These are phyloP conservation scores for Beauveria australis DNA, from an alignment of 2,329 filamentous ascomycete species.

Conservation along the genomic window DNA sequence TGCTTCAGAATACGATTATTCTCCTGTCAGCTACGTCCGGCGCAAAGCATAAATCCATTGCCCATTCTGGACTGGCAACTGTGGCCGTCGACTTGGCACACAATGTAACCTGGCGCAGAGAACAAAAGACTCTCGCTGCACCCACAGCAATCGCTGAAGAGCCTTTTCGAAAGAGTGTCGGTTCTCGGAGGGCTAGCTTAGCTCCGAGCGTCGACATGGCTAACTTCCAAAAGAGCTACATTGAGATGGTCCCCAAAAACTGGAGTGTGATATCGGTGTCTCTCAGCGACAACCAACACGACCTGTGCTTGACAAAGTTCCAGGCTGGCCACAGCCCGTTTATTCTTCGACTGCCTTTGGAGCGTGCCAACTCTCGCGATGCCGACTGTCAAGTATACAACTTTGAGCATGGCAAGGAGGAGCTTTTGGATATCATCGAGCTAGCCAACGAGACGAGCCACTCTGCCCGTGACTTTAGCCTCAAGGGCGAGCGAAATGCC, in stretches of 20 bases:
- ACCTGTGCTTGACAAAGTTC: slow-evolving; percentile 84
- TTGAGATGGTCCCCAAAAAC: slow-evolving; percentile 71
- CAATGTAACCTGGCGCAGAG: slow-evolving; percentile 59
- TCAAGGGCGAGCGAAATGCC: slow-evolving; percentile 65
- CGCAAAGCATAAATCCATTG: slow-evolving; percentile 34
- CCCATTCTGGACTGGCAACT: slow-evolving; percentile 49
- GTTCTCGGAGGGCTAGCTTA: slow-evolving; percentile 33
- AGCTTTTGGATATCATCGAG: slow-evolving; percentile 75
- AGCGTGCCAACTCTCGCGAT: slow-evolving; percentile 72
- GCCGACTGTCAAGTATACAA: slow-evolving; percentile 71
- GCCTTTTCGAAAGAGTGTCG: slow-evolving; percentile 20
- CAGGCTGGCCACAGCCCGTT: slow-evolving; percentile 70
- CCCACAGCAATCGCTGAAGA: slow-evolving; percentile 6
- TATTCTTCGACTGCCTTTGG: slow-evolving; percentile 76
- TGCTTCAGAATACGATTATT: slow-evolving; percentile 58
- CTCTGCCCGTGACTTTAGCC: slow-evolving; percentile 57
- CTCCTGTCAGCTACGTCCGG: slow-evolving; percentile 55
- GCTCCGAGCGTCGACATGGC: slow-evolving; percentile 43
- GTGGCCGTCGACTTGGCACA: slow-evolving; percentile 62
- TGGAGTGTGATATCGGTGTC: slow-evolving; percentile 87
- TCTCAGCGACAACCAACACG: slow-evolving; percentile 71
- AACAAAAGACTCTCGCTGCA: slow-evolving; percentile 43
- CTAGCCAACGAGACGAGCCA: slow-evolving; percentile 80
- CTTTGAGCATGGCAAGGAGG: slow-evolving; percentile 69
- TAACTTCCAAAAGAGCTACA: slow-evolving; percentile 68